Conservation (phyloP, 176 grass and related monocot genomes). For the Oryza punctata region DNA sequence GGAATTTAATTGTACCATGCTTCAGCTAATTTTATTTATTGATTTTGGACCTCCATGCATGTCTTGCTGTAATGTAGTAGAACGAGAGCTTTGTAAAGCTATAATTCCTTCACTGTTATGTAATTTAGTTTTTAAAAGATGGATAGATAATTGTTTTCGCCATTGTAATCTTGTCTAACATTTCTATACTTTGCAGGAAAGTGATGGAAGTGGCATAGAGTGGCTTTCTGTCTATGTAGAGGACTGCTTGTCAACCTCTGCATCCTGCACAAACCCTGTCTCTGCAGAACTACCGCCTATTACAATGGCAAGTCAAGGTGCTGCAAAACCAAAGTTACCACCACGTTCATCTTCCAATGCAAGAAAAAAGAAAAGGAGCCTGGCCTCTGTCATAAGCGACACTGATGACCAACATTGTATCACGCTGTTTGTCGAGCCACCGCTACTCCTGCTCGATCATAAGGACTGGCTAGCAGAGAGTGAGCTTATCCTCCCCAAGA, state of each 20-base stretch:
- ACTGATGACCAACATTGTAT: conserved; percentile 30
- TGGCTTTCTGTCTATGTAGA: conserved; percentile 90
- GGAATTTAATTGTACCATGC: neutral
- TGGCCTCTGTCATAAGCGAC: conserved; percentile 39
- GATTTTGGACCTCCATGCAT: neutral
- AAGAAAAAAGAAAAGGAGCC: conserved; percentile 54
- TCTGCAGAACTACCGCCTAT: conserved; percentile 30
- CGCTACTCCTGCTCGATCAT: conserved; percentile 59
- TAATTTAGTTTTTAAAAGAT: neutral
- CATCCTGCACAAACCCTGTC: conserved; percentile 39
- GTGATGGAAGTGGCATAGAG: conserved; percentile 55
- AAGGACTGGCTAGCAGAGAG: conserved; percentile 93
- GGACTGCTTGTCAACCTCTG: conserved; percentile 65
- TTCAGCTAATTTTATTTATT: neutral
- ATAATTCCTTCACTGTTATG: neutral
- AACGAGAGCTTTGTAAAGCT: conserved; percentile 4
- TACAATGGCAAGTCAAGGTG: conserved; percentile 19
- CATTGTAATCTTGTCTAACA: conserved; percentile 38
- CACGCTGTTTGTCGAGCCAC: conserved; percentile 47
- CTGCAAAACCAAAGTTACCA: conserved; percentile 28
- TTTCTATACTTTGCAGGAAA: conserved; percentile 64
- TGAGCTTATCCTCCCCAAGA: conserved; percentile 80
- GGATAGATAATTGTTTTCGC: neutral
- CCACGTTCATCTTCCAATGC: conserved; percentile 26
- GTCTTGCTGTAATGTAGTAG: conserved; percentile 1